Base-by-base conservation (phyloP, 768 basidiomycete species). In the Tylopilus sp. region DNA sequence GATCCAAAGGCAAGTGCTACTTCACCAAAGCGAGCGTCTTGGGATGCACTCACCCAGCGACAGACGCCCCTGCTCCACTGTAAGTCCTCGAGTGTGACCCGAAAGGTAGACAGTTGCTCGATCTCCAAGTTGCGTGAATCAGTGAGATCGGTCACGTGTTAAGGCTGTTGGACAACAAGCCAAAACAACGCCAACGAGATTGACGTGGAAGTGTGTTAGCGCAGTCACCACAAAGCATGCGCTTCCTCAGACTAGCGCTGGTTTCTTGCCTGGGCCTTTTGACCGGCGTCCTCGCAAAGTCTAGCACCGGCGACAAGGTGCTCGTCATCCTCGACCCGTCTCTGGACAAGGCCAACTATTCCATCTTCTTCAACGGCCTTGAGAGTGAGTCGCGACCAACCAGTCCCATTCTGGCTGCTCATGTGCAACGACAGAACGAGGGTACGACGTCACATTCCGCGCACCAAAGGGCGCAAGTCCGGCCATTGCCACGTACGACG, bases 391-490 rank as follows among this genome's bases (percentile, higher is more conserved):
- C 42, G 22, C 37, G 12, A 36, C 17, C 19, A 17, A 9, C 2
- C 21, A 5, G 29, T 49, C 4, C 7, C 6, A 16, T 7, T 34
- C 6, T 10, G 17, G 43, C 7, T 25, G 59, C 53, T 48, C 48
- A 42, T 33, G 44, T 24, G 28, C 53, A 31, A 31, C n/a, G n/a
- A 11, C 62, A 95, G 91, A 82, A 44, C 77, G 84, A 55, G 96
- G 96, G 10, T 97, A 89, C 71, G 77, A 89, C 46, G 74, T 98
- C 42, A 93, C 89, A 1, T 93, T 95, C 77, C 86, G 94, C 48
- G 76, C 79, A 21, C 90, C 94, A 16, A 91, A 85, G 69, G 89
- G 87, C 47, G 80, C 82, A 41, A 72, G 72, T 43, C 88, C 91
- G 11, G 70, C 78, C 22, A 71, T 93, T 36, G 74, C 86, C 22